phyloP scores from a whole-genome alignment of 768 basidiomycete species.

The Leccinum disarticulatum region DNA sequence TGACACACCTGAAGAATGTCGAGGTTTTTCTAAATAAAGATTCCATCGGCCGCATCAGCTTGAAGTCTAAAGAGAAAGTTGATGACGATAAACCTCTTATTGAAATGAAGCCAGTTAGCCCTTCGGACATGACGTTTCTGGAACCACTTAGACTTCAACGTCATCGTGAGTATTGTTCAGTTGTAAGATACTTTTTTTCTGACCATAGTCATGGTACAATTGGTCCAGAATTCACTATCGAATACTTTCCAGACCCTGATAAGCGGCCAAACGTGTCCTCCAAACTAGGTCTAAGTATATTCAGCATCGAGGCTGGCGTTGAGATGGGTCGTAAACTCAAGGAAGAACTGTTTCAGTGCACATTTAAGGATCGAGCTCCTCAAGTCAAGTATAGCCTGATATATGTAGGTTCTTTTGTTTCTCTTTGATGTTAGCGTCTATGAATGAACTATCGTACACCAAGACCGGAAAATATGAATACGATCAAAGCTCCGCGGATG shows the following conservation, averaged over 20 bases:
- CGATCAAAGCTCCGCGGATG: not conserved
- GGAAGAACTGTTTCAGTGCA: not conserved
- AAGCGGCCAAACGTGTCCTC: not conserved
- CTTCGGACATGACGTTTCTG: conserved; percentile 57
- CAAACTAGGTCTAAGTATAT: conserved; percentile 29
- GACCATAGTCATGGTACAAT: not conserved
- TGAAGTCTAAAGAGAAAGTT: conserved; percentile 52
- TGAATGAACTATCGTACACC: not conserved
- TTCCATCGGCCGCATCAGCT: conserved; percentile 55
- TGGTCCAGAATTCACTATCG: not conserved
- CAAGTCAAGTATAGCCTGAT: conserved; percentile 7
- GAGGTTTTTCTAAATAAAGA: conserved; percentile 78
- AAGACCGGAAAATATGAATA: conserved; percentile 9
- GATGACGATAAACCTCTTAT: conserved; percentile 44
- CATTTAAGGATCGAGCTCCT: not conserved
- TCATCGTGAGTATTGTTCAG: not conserved
- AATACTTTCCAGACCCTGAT: not conserved
- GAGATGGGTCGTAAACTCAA: not conserved
- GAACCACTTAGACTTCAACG: conserved; percentile 56
- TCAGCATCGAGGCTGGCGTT: conserved; percentile 14
- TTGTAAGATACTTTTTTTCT: not conserved
- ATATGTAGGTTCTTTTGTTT: conserved; percentile 4
- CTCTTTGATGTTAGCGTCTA: not conserved
- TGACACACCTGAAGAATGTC: conserved; percentile 70
- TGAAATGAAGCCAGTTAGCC: conserved; percentile 53